phyloP scores from a whole-genome alignment of 768 basidiomycete genomes.

The Russula foetens region DNA sequence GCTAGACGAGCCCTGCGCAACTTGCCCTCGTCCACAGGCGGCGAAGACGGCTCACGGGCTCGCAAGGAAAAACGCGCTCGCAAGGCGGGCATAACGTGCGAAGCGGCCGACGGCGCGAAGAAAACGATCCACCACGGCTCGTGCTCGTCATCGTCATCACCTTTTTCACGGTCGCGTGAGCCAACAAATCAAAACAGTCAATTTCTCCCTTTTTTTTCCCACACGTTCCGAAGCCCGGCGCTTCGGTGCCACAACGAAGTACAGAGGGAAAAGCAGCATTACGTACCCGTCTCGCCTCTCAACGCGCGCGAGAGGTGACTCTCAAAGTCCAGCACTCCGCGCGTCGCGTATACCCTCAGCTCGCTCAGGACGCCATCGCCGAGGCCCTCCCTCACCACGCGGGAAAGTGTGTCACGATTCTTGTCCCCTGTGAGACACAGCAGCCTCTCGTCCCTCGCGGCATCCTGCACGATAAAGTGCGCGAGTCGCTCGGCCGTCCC shows the following conservation, averaged over 20 bases:
- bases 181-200: too few species aligned
- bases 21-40: not conserved
- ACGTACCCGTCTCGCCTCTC: not conserved
- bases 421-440: conserved; percentile 86
- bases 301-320: conserved; percentile 29
- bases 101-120: conserved; percentile 69
- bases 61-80: conserved; percentile 36
- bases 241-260: not conserved
- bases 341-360: conserved; percentile 67
- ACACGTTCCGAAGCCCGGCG: not conserved
- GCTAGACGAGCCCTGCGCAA: conserved; percentile 31
- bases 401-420: conserved; percentile 60
- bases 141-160: not conserved
- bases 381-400: conserved; percentile 33
- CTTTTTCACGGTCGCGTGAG: not conserved
- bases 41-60: not conserved
- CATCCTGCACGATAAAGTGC: conserved; percentile 45
- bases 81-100: conserved; percentile 45
- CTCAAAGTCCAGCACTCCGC: conserved; percentile 44
- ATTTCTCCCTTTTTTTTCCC: too few species aligned
- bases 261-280: not conserved
- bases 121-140: conserved; percentile 59
- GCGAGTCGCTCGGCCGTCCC: conserved; percentile 68
- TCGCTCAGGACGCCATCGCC: conserved; percentile 38
- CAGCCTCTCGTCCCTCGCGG: conserved; percentile 32